These are phyloP conservation scores for Selenicereus undatus DNA, from an alignment of 148 eudicot species.

Conservation along the genomic window DNA sequence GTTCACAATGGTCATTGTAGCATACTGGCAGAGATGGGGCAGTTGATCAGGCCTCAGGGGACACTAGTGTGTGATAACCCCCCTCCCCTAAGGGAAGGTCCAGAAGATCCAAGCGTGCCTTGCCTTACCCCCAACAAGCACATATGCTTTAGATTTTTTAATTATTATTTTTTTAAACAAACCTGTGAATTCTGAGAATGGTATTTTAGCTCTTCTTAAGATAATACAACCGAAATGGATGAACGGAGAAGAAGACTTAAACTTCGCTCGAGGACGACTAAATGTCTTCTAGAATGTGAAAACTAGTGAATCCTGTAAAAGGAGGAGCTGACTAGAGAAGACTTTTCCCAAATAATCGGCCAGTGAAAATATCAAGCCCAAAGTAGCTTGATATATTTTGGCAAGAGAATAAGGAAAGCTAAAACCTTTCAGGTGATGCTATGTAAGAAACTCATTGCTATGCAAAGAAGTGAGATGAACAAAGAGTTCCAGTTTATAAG, in stretches of 20 bases:
- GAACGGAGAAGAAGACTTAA: background rate
- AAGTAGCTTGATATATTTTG: background rate
- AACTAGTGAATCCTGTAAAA: background rate
- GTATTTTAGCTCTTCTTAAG: background rate
- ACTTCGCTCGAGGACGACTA: background rate
- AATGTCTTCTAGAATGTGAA: background rate
- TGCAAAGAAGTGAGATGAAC: background rate
- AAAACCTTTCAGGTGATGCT: slow-evolving; percentile 7
- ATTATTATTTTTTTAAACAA: too few relatives aligned
- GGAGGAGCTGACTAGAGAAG: background rate
- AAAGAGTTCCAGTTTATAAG: background rate
- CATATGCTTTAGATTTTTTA: background rate
- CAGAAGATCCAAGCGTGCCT: too few relatives aligned
- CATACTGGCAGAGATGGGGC: background rate
- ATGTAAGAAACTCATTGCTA: background rate
- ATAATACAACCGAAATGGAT: background rate
- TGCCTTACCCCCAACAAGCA: background rate
- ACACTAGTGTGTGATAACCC: background rate
- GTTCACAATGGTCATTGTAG: background rate
- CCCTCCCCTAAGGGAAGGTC: background rate
- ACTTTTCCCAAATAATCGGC: background rate
- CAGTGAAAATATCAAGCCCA: background rate
- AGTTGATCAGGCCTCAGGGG: background rate
- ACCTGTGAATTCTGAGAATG: too few relatives aligned
- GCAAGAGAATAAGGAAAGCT: background rate